Base-by-base conservation (phyloP, 345 rosid genomes). In the Gynandropsis gynandra region DNA sequence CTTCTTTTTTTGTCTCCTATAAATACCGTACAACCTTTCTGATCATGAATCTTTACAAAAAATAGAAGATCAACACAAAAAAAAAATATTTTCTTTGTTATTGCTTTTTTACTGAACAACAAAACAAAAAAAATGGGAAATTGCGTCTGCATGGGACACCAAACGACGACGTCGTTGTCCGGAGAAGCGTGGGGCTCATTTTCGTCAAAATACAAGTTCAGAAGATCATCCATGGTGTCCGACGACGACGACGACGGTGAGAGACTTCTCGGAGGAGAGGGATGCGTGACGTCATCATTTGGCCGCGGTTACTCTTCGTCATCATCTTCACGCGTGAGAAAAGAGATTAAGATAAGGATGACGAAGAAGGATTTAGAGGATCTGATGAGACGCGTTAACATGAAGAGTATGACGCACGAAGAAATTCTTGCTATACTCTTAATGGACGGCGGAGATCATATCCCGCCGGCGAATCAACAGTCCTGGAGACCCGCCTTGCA, bases 401-500 rank as follows among this genome's bases (percentile, higher is more conserved):
- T 52, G 49, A 59, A 65, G 31, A 20, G 44, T 58, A 37, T 65
- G 21, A 37, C 64, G 19, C 41, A 47, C 17, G 69, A 65, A 45
- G 69, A 58, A 2, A 16, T 65, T 45, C 47, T 58, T 52, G 51
- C 69, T 45, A 45, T 39, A 36, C 38, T 65, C 18, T 5, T 58
- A 1, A 24, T 13, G 2, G 64, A 65, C 21, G 59, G 59, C 10
- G 59, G 54, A 17, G 29, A 57, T 36, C 53, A 64, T 35, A 27
- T 7, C 15, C 8, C 46, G 0, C 27, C 48, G 48, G 3, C 8
- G 4, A 63, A 65, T 12, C 69, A 58, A 9, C 48, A 15, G 29
- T 19, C 64, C 48, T 65, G 69, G 69, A 50, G 41, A 51, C 69
- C 69, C 9, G 64, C 59, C 5, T 65, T 65, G 39, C 69, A 65